Base-by-base conservation (phyloP, 805 yeast species). In the Pichia nanzhaoensis region DNA sequence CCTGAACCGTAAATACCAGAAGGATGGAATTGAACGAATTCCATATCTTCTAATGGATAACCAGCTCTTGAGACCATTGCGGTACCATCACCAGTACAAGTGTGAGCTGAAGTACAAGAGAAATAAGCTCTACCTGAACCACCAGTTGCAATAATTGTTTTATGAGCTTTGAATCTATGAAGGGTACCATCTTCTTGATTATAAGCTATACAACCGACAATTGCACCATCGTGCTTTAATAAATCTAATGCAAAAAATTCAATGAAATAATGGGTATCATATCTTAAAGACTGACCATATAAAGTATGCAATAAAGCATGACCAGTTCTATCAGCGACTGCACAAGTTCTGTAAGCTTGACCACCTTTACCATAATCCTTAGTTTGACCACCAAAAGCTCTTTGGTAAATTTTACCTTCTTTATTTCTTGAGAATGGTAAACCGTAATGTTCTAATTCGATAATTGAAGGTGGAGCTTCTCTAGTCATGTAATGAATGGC, bases 61-160 rank as follows among this genome's bases (percentile, higher is more conserved):
- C 99, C 99, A 45, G 99, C 99, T 71, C 99, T 82, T 41, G 97
- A 71, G 51, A 89, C 98, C 99, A 91, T 91, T 55, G 97, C 99
- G 62, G 75, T 81, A 67, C 99, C 99, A 68, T 91, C 99, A 75
- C 99, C 99, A 46, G 99, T 91, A 80, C 99, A 91, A 49, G 99
- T 93, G 75, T 91, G 99, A 42, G 98, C 98, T 49, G 98, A 90
- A 52, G 99, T 91, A 77, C 98, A 91, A 13, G 96, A 86, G 80
- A 93, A 93, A 77, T 91, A 91, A 53, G 97, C 89, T 72, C 99
- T 84, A 50, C 99, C 99, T 68, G 85, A 91, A 47, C 99, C 99
- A 74, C 99, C 99, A 47, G 99, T 93, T 59, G 99, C 99, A 55
- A 91, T 80, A 52, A 91, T 84, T 46, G 99, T 91, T 70, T 84